phyloP scores from a whole-genome alignment of 805 yeast species.

The Scheffersomyces lignosus region DNA sequence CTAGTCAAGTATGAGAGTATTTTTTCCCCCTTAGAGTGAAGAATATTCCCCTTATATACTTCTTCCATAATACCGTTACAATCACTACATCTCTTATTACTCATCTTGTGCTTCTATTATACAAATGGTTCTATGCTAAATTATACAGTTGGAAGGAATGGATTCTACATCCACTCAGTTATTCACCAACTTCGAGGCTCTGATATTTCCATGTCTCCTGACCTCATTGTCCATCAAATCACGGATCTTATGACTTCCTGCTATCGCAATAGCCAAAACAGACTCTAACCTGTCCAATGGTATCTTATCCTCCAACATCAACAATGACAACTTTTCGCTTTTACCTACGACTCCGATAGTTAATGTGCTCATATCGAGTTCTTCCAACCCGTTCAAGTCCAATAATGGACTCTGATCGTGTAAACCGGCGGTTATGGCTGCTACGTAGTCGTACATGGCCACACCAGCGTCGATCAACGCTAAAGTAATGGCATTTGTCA shows the following conservation, averaged over 20 bases:
- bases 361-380: conserved; percentile 74
- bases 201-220: conserved; percentile 67
- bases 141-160: too few species aligned
- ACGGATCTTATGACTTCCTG: conserved; percentile 81
- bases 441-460: conserved; percentile 87
- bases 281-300: conserved; percentile 79
- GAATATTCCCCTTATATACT: too few species aligned
- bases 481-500: conserved; percentile 82
- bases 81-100: too few species aligned
- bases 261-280: conserved; percentile 76
- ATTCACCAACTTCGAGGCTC: conserved; percentile 45
- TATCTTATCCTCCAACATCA: conserved; percentile 79
- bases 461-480: conserved; percentile 95
- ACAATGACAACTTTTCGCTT: conserved; percentile 71
- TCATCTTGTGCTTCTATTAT: too few species aligned
- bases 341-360: conserved; percentile 86
- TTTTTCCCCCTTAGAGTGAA: too few species aligned
- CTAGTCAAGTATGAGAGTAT: too few species aligned
- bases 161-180: too few species aligned
- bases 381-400: conserved; percentile 83
- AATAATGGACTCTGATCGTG: conserved; percentile 74
- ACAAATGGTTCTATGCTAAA: too few species aligned
- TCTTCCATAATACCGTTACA: too few species aligned
- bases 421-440: conserved; percentile 77
- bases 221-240: conserved; percentile 86